Percentiles rank a stretch among this genome's conserved stretches.
phyloP scores from a whole-genome alignment of 2,329 filamentous ascomycete genomes.

The Talaromyces sp. region DNA sequence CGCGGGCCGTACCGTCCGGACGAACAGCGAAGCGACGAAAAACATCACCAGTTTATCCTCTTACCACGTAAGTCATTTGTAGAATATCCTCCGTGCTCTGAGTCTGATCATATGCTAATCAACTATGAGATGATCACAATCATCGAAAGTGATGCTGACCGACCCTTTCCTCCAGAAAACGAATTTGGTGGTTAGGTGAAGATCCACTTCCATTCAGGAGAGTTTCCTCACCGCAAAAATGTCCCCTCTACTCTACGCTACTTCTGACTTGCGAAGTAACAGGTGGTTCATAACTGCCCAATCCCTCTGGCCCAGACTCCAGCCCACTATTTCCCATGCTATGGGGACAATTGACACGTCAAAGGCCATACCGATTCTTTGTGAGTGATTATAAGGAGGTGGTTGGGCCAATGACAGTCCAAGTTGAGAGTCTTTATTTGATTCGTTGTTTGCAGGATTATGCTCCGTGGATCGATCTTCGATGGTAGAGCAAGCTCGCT shows the following conservation, averaged over 20 bases:
- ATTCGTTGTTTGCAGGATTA: background rate
- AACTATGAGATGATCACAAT: background rate
- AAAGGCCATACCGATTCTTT: background rate
- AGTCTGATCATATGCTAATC: background rate
- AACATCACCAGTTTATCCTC: background rate
- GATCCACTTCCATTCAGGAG: background rate
- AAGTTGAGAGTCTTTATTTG: background rate
- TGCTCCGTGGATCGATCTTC: background rate
- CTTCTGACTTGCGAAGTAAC: background rate
- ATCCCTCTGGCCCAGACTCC: background rate
- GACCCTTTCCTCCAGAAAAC: background rate
- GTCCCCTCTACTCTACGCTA: background rate
- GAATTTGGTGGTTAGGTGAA: background rate
- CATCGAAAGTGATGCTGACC: background rate
- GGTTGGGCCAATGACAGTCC: background rate
- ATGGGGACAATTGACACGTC: slow-evolving; percentile 6
- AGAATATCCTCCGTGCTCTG: background rate
- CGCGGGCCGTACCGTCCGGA: slow-evolving; percentile 8
- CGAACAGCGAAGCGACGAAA: background rate
- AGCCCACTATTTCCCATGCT: background rate
- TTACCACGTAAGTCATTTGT: too few species aligned
- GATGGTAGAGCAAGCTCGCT: background rate
- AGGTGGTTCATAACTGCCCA: background rate
- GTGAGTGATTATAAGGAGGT: background rate
- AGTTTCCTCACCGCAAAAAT: slow-evolving; percentile 4